phyloP scores from a whole-genome alignment of 208 protist species.

The Leishmania gerbilli region DNA sequence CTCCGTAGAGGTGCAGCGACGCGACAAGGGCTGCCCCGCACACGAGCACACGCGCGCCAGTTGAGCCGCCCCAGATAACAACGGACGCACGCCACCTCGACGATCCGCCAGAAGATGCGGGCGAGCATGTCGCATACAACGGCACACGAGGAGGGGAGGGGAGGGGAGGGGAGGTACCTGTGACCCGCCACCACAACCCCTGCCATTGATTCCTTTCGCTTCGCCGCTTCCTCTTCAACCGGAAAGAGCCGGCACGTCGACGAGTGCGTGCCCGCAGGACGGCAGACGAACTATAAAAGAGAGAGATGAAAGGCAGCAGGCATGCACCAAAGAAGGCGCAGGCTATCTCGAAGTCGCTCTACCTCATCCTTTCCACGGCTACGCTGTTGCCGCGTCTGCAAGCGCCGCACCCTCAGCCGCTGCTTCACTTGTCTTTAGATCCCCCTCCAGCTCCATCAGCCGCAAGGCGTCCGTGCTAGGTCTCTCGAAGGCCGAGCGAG shows the following conservation, averaged over 20 bases:
- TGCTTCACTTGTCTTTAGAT: background rate
- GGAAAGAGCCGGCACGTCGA: background rate
- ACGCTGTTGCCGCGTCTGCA: background rate
- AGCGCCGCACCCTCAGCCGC: background rate
- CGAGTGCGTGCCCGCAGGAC: background rate
- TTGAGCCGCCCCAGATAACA: background rate
- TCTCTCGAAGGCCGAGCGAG: constrained; percentile 40
- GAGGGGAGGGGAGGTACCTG: background rate
- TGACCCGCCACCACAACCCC: background rate
- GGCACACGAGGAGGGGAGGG: background rate
- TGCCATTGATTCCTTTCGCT: background rate
- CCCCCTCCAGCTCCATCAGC: constrained; percentile 32
- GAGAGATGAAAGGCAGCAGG: background rate
- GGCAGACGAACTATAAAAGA: background rate
- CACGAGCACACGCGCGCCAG: background rate
- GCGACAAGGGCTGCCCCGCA: background rate
- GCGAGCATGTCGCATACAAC: background rate
- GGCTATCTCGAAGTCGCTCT: background rate
- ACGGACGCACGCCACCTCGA: background rate
- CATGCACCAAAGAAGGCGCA: background rate
- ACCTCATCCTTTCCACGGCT: too few relatives aligned
- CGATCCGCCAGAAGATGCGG: background rate
- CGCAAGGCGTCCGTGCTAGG: constrained; percentile 39
- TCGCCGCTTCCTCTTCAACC: background rate
- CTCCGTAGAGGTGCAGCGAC: background rate